Percentiles rank a stretch among this genome's conserved stretches.
These are phyloP conservation scores for Cardamine occulta DNA, from an alignment of 345 rosid species.

Conservation along the genomic window DNA sequence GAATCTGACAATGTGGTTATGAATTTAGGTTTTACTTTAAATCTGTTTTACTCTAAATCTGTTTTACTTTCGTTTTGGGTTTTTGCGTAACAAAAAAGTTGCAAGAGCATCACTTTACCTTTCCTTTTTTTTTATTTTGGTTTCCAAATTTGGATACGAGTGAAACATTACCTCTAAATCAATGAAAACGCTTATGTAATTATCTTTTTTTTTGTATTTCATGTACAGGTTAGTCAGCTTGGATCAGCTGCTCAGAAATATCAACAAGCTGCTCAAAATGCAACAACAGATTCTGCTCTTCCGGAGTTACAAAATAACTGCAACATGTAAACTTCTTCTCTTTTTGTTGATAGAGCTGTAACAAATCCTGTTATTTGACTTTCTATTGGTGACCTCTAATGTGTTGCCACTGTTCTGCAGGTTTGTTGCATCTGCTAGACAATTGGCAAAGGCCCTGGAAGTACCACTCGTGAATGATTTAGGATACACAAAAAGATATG, in stretches of 20 bases:
- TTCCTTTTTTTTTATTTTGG: neutral
- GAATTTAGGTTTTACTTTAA: too few species aligned
- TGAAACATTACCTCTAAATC: neutral
- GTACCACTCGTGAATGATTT: constrained; percentile 98
- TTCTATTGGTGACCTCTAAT: constrained; percentile 21
- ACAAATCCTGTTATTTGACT: neutral
- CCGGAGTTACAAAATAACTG: constrained; percentile 88
- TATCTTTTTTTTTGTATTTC: neutral
- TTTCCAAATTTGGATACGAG: neutral
- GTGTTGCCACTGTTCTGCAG: constrained; percentile 47
- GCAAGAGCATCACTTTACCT: neutral
- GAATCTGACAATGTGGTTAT: too few species aligned
- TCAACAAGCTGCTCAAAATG: constrained; percentile 86
- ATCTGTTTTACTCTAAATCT: neutral
- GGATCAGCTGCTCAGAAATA: constrained; percentile 90
- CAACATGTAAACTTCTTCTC: constrained; percentile 58
- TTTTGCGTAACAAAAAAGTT: too few species aligned
- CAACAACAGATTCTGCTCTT: constrained; percentile 72
- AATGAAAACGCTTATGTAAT: neutral
- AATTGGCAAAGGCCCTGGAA: constrained; percentile 94
- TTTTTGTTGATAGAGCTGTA: constrained; percentile 16
- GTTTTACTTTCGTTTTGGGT: neutral
- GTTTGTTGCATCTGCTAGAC: constrained; percentile 97
- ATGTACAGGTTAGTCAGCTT: constrained; percentile 80
- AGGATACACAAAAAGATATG: constrained; percentile 98